Evolutionary conservation across 257 asterid genomes (phyloP).

Genomic region (Ilex asprella): DNA sequence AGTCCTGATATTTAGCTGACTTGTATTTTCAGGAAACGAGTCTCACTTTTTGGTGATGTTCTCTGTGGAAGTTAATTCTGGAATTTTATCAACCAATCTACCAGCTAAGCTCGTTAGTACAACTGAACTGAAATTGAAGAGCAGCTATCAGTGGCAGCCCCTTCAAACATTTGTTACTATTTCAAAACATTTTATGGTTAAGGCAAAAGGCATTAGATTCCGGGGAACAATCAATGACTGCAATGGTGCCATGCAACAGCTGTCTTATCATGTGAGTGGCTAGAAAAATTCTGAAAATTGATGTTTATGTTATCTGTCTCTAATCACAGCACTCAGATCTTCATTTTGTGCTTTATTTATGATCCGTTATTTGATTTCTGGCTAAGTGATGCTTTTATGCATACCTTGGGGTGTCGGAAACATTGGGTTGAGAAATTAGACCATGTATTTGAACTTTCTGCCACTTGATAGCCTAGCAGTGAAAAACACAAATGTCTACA

Average conservation of each 20-base stretch:
- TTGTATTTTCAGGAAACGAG: constrained; percentile 41
- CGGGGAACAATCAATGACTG: constrained; percentile 61
- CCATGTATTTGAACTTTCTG: too few species aligned
- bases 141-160: constrained; percentile 80
- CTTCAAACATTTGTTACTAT: constrained; percentile 80
- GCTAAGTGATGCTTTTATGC: neutral
- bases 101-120: constrained; percentile 60
- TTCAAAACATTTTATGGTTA: constrained; percentile 67
- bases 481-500: too few species aligned
- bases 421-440: too few species aligned
- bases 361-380: neutral
- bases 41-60: constrained; percentile 57
- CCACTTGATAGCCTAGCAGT: too few species aligned
- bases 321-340: neutral
- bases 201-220: constrained; percentile 80
- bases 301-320: neutral
- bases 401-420: neutral
- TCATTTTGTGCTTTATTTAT: neutral
- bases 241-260: constrained; percentile 50
- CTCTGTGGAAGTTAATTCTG: constrained; percentile 73
- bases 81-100: constrained; percentile 57
- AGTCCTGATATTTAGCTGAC: neutral
- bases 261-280: constrained; percentile 56
- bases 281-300: neutral
- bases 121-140: constrained; percentile 66